A percentile compares a stretch with the other conserved stretches of the same genome.
Conservation (phyloP, 2,329 filamentous ascomycete species). For the Clarireedia paspali region DNA sequence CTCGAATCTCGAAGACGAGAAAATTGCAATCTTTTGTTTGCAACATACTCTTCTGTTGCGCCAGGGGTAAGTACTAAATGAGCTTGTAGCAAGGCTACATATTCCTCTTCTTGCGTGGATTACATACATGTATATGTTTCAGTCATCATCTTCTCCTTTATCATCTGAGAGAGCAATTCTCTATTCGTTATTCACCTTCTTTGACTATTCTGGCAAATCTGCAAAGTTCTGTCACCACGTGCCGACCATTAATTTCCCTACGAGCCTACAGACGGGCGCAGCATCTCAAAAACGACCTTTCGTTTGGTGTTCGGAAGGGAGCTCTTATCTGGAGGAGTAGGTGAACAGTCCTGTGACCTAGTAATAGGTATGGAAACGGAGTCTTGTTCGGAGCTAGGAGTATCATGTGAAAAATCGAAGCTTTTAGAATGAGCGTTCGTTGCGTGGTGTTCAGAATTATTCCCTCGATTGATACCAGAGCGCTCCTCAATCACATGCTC, state of each 20-base stretch:
- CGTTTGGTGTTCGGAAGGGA: neutral
- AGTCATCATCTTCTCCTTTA: slow-evolving; percentile 1
- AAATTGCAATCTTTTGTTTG: no score
- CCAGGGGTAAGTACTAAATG: no score
- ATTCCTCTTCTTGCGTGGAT: neutral
- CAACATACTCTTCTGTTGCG: no score
- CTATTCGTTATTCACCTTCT: neutral
- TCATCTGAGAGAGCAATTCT: neutral
- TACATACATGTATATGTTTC: neutral
- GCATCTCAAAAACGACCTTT: slow-evolving; percentile 1
- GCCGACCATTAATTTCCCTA: neutral
- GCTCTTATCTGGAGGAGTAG: neutral
- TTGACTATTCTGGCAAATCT: neutral
- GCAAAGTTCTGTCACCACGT: neutral
- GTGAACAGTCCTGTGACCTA: neutral
- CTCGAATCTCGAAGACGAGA: no score
- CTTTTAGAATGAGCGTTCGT: neutral
- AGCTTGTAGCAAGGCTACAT: neutral
- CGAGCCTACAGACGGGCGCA: neutral
- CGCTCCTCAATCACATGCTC: no score
- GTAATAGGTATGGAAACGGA: slow-evolving; percentile 3
- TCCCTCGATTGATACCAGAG: no score
- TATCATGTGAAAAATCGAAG: no score
- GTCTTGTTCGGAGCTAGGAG: neutral
- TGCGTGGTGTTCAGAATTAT: no score